Conservation (phyloP, 1,284 basidiomycete genomes). For the Termitomyces sp. region DNA sequence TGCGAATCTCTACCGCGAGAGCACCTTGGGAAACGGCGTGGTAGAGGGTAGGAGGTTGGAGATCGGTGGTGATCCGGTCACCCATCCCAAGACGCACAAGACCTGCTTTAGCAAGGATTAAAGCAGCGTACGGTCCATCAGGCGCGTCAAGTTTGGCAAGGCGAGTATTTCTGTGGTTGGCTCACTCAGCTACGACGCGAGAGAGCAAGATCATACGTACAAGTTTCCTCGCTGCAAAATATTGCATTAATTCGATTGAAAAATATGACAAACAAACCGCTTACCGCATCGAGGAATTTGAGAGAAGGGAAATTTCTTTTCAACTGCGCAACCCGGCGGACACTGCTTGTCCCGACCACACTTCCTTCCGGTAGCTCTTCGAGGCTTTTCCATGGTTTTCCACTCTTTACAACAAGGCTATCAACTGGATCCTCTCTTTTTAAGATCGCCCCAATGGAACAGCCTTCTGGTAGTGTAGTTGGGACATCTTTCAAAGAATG, state of each 20-base stretch:
- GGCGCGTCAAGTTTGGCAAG: conserved; percentile 88
- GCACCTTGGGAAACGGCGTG: conserved; percentile 96
- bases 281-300: conserved; percentile 85
- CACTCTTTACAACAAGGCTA: conserved; percentile 83
- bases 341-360: conserved; percentile 92
- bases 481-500: conserved; percentile 96
- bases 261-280: conserved; percentile 29
- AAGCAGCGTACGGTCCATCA: conserved; percentile 79
- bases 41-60: conserved; percentile 72
- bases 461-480: conserved; percentile 80
- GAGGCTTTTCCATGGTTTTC: conserved; percentile 67
- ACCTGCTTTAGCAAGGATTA: conserved; percentile 94
- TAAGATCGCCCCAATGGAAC: conserved; percentile 81
- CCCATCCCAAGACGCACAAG: conserved; percentile 79
- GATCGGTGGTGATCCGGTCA: conserved; percentile 76
- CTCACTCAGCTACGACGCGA: conserved; percentile 4
- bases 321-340: conserved; percentile 89
- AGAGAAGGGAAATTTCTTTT: conserved; percentile 77
- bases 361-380: conserved; percentile 86
- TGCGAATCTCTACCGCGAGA: conserved; percentile 83
- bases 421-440: conserved; percentile 90
- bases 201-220: conserved; percentile 39
- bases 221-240: conserved; percentile 67
- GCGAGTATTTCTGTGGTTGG: conserved; percentile 71
- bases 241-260: conserved; percentile 5